Evolutionary conservation across 176 grass and related monocot genomes (phyloP), one percentile per base, ranked within the genome.

Genomic region (Alopecurus myosuroides): DNA sequence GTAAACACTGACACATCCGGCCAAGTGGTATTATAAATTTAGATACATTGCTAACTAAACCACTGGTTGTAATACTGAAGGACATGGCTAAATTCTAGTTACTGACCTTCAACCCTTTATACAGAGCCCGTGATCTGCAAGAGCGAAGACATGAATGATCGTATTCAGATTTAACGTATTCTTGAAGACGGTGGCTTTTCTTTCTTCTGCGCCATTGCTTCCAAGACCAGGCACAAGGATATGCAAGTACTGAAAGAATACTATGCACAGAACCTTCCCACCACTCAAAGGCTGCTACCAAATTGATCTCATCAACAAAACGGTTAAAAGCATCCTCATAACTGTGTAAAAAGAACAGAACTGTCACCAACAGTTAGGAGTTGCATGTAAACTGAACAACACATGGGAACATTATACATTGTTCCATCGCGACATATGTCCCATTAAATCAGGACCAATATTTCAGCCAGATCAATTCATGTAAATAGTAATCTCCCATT

Each of bases 211-310:
- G 70, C 93, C 93, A 98, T 76, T 98, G 97, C 82, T 98, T 98
- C 97, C 97, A 98, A 77, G 93, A 98, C 97, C 97, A 98, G 39
- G 97, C 97, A 90, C 97, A 98, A 81, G 97, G 97, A 87, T 95
- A 98, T 18, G 97, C 97, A 87, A 98, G 88, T 72, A 98, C 75
- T 83, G 93, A 90, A 73, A 98, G 88, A 84, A 98, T 98, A 84
- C 93, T 96, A 74, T 98, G 97, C 51, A 98, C 81, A 23, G 97
- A 98, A 44, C 97, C 97, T 92, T 98, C 97, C 97, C 97, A 98
- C 97, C 97, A 98, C 52, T 94, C 97, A 76, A 96, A 98, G 69
- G 97, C 93, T 78, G 97, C 89, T 39, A 98, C 92, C 68, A 91
- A 88, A 84, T 98, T 98, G 51, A 98, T 95, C 70, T 96, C 97